Conservation (phyloP, 495 filamentous ascomycete species). For the Penicillium fimorum region DNA sequence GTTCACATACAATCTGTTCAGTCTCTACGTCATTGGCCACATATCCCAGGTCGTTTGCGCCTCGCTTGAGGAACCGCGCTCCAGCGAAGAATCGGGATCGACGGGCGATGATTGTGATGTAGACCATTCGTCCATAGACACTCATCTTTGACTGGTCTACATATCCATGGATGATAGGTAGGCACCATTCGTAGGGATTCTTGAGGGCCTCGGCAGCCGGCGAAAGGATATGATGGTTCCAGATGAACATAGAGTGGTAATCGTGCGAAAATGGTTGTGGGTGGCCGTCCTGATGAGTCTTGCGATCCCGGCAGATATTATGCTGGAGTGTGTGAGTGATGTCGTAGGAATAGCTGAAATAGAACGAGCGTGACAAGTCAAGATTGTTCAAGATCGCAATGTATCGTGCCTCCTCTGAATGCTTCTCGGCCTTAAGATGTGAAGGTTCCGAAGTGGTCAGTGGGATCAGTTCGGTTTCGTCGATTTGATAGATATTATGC, state of each 20-base stretch:
- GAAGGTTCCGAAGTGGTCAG: slow-evolving; percentile 64
- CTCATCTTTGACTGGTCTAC: slow-evolving; percentile 86
- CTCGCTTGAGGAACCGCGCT: slow-evolving; percentile 89
- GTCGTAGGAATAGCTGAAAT: slow-evolving; percentile 98
- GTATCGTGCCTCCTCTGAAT: slow-evolving; percentile 87
- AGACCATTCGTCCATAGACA: slow-evolving; percentile 78
- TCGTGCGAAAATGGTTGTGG: slow-evolving; percentile 58
- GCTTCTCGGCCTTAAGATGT: slow-evolving; percentile 71
- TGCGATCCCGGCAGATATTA: slow-evolving; percentile 82
- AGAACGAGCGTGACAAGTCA: slow-evolving; percentile 86
- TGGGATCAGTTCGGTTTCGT: slow-evolving; percentile 90
- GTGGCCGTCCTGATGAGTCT: slow-evolving; percentile 61
- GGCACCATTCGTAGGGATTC: slow-evolving; percentile 89
- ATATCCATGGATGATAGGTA: slow-evolving; percentile 94
- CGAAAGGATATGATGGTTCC: slow-evolving; percentile 86
- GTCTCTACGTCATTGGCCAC: slow-evolving; percentile 99
- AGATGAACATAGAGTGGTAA: slow-evolving; percentile 94
- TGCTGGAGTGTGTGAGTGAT: slow-evolving; percentile 90
- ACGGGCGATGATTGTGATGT: slow-evolving; percentile 90
- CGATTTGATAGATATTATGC: slow-evolving; percentile 92
- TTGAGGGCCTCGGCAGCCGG: slow-evolving; percentile 70
- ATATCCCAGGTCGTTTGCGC: slow-evolving; percentile 92
- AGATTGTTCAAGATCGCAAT: slow-evolving; percentile 86
- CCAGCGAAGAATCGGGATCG: slow-evolving; percentile 93
- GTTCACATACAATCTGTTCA: slow-evolving; percentile 95